phyloP scores from a whole-genome alignment of 2,329 filamentous ascomycete species.

The Byssothecium circinans region DNA sequence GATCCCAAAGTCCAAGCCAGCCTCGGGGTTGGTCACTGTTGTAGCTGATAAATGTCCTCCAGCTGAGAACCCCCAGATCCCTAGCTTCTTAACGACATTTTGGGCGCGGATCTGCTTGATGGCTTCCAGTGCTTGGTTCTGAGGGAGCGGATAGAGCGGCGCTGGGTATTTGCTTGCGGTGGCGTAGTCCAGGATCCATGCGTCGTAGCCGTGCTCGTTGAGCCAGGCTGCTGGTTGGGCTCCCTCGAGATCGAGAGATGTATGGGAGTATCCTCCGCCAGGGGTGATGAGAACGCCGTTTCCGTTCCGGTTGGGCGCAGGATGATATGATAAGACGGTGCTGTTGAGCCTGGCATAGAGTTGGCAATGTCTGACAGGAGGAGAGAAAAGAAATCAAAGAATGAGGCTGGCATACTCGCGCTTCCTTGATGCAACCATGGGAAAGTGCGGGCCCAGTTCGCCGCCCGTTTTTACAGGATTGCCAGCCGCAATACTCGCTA shows the following conservation, averaged over 20 bases:
- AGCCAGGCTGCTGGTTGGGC: conserved; percentile 7
- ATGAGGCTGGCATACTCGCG: conserved; percentile 2
- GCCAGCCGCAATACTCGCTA: no score
- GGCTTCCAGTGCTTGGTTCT: conserved; percentile 9
- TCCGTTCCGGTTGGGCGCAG: conserved; percentile 2
- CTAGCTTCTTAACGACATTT: conserved; percentile 2
- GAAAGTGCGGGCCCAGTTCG: no score
- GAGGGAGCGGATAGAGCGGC: conserved; percentile 6
- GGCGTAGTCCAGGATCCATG: conserved; percentile 8
- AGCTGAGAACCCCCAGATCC: conserved; percentile 10
- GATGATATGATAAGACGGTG: conserved; percentile 5
- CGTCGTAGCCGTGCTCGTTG: conserved; percentile 7
- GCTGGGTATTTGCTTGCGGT: neutral
- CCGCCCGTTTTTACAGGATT: no score
- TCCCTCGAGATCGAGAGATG: conserved; percentile 6
- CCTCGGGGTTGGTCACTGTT: conserved; percentile 5
- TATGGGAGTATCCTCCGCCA: conserved; percentile 4
- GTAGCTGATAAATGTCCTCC: conserved; percentile 7
- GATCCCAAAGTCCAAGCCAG: conserved; percentile 6
- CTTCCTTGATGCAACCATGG: neutral
- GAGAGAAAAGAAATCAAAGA: neutral
- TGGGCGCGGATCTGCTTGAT: conserved; percentile 8
- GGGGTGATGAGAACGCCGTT: conserved; percentile 6
- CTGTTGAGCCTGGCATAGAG: conserved; percentile 3
- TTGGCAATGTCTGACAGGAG: neutral